Base-by-base conservation (phyloP, 495 filamentous ascomycete species). In the Astrocystis sublimbata region DNA sequence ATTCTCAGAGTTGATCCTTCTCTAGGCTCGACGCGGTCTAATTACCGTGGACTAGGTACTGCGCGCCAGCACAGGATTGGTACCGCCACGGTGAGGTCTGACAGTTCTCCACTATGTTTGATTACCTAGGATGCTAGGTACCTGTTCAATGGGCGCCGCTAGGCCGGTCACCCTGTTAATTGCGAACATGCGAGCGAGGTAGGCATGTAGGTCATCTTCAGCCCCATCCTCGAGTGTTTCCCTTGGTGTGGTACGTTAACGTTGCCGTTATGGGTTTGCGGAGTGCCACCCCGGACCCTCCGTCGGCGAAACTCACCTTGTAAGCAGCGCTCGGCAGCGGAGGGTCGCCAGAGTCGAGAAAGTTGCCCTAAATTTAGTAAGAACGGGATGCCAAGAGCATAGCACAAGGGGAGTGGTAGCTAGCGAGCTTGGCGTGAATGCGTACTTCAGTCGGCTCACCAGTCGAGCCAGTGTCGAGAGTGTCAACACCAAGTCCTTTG, bases 81-180 rank as follows among this genome's bases (percentile, higher is more conserved):
- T 28, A n/a, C 45, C 8, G 10, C 45, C 45, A n/a, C 12, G 0
- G 13, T 52, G 15, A 57, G 35, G 38, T 43, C 24, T 10, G 15
- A 30, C 35, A 21, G 3, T 30, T 38, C 53, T n/a, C 54, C 54
- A 57, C 54, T 33, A 43, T 24, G 28, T 57, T 57, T 57, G 21
- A 57, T 57, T 57, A 19, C n/a, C n/a, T n/a, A n/a, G n/a, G n/a
- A n/a, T n/a, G n/a, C n/a, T n/a, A n/a, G n/a, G n/a, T n/a, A n/a
- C n/a, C n/a, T n/a, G n/a, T 30, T 36, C 5, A 7, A 56, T 42
- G 15, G 21, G 36, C 52, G 21, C 2, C n/a, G 6, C 19, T 21
- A 24, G 13, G 33, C 13, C 6, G 33, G 33, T 13, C 13, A 35
- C 9, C 49, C n/a, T 10, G 30, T n/a, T 17, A 21, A 35, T 19